phyloP scores from a whole-genome alignment of 2,329 filamentous ascomycete genomes.

The Aureobasidium namibiae region DNA sequence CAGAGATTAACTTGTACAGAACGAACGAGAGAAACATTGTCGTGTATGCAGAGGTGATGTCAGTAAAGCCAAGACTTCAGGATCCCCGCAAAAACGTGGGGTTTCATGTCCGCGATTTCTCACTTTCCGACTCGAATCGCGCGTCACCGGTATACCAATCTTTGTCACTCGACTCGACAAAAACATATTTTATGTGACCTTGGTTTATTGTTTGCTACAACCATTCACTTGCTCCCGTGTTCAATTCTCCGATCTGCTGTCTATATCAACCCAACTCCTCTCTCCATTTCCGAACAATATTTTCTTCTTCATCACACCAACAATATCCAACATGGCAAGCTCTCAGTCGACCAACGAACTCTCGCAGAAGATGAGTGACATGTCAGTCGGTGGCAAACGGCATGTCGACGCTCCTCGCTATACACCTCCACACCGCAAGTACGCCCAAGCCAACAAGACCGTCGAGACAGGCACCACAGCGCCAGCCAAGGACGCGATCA shows the following conservation, averaged over 20 bases:
- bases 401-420: neutral
- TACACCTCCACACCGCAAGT: neutral
- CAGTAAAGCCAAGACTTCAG: neutral
- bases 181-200: neutral
- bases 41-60: neutral
- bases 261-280: neutral
- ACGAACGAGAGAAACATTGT: neutral
- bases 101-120: neutral
- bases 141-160: too few relatives aligned
- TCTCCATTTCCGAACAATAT: neutral
- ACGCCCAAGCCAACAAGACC: neutral
- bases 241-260: neutral
- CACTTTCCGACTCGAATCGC: neutral
- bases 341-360: neutral
- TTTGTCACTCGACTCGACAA: neutral
- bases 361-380: neutral
- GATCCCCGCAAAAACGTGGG: slow-evolving; percentile 5
- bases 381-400: neutral
- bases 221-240: neutral
- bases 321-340: neutral
- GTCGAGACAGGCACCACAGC: neutral
- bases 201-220: neutral
- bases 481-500: neutral
- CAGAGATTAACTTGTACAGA: neutral
- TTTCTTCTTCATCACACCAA: neutral